phyloP scores from a whole-genome alignment of 192 early-diverging fungal genomes.

The Rhizophlyctis rosea region DNA sequence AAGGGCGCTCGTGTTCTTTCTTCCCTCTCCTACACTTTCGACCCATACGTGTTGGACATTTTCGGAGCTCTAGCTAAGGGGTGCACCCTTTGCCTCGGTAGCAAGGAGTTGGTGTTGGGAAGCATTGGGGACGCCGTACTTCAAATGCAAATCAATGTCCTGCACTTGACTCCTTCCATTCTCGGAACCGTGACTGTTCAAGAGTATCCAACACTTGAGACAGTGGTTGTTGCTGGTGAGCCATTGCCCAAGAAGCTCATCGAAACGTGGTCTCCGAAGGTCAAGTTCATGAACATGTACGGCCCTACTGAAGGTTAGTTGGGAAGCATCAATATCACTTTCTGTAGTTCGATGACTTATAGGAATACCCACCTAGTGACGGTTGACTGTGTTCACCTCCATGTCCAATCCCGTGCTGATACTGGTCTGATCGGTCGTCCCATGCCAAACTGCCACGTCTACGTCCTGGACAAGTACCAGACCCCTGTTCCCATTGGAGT shows the following conservation, averaged over 20 bases:
- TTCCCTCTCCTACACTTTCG: conserved; percentile 2
- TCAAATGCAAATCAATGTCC: neutral
- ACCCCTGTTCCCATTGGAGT: conserved; percentile 33
- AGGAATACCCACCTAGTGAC: no score
- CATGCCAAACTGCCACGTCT: conserved; percentile 14
- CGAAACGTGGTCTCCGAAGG: neutral
- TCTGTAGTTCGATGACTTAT: no score
- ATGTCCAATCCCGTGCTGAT: neutral
- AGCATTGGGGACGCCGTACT: neutral
- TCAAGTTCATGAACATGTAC: conserved; percentile 5
- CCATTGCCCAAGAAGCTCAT: neutral
- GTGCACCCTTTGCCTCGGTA: neutral
- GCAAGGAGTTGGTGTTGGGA: neutral
- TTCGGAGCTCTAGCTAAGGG: neutral
- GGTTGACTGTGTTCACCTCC: no score
- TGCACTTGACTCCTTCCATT: neutral
- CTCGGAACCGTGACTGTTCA: neutral
- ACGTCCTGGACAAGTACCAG: conserved; percentile 33
- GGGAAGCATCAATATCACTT: no score
- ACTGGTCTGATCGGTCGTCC: conserved; percentile 29
- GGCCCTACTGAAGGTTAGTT: neutral
- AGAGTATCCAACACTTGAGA: neutral
- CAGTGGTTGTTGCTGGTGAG: conserved; percentile 3
- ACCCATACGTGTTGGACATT: conserved; percentile 12
- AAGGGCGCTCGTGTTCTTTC: no score